These are phyloP conservation scores for Cryptosporidium meleagridis DNA, from an alignment of 169 alveolate genomes.

Conservation along the genomic window DNA sequence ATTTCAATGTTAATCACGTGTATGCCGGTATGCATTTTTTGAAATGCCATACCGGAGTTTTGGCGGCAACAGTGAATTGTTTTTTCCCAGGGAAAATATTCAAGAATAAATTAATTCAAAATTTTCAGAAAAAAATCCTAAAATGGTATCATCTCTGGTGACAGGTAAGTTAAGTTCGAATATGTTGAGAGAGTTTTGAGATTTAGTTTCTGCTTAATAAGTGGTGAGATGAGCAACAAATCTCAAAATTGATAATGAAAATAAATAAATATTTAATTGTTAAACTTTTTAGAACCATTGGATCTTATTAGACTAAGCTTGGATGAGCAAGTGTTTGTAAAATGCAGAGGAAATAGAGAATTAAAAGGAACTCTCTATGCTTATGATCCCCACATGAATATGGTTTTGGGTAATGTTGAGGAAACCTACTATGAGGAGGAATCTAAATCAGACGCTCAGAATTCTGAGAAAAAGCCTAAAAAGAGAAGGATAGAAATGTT, in stretches of 20 bases:
- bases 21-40: background rate
- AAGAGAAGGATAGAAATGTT: constrained; percentile 84
- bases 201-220: background rate
- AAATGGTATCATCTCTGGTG: constrained; percentile 55
- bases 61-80: background rate
- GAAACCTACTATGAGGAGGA: constrained; percentile 84
- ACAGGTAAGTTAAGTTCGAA: constrained; percentile 68
- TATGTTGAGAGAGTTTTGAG: background rate
- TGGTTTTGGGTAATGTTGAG: constrained; percentile 90
- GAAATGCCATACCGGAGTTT: background rate
- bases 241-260: background rate
- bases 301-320: constrained; percentile 89
- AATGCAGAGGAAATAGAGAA: constrained; percentile 91
- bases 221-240: background rate
- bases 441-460: constrained; percentile 53
- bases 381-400: constrained; percentile 90
- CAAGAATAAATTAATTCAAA: background rate
- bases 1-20: no score
- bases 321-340: constrained; percentile 88
- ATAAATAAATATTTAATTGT: background rate
- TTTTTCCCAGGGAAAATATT: background rate
- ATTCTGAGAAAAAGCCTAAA: constrained; percentile 77
- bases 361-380: constrained; percentile 92
- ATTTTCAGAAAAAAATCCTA: background rate
- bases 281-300: constrained; percentile 86